Evolutionary conservation across 257 asterid genomes (phyloP).

Genomic region (Plectranthus barbatus): DNA sequence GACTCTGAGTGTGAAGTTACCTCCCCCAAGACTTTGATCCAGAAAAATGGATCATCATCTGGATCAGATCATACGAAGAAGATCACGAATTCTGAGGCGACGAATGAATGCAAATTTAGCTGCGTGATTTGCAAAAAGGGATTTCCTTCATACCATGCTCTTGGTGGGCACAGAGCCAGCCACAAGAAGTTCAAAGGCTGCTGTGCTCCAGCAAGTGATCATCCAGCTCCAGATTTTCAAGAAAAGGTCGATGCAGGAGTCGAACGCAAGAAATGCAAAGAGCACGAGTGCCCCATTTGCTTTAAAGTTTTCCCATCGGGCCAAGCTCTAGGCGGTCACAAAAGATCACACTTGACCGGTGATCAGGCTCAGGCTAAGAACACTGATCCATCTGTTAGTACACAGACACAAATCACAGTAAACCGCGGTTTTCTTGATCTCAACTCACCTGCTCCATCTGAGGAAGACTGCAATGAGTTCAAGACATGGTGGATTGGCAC

Average conservation of each 20-base stretch:
- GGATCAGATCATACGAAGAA: slow-evolving; percentile 20
- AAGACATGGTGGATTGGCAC: slow-evolving; percentile 51
- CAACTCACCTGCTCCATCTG: slow-evolving; percentile 76
- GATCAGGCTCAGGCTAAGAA: slow-evolving; percentile 27
- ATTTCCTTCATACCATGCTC: slow-evolving; percentile 67
- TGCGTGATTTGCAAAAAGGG: slow-evolving; percentile 51
- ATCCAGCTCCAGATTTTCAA: background rate
- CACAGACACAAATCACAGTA: slow-evolving; percentile 26
- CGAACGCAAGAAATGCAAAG: slow-evolving; percentile 29
- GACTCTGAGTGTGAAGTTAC: slow-evolving; percentile 16
- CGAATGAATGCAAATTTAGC: slow-evolving; percentile 26
- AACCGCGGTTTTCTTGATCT: slow-evolving; percentile 63
- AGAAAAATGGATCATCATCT: slow-evolving; percentile 10
- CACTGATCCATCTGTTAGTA: slow-evolving; percentile 23
- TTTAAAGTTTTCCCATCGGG: slow-evolving; percentile 59
- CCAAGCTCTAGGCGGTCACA: slow-evolving; percentile 89
- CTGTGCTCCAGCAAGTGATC: slow-evolving; percentile 28
- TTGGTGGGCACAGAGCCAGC: slow-evolving; percentile 88
- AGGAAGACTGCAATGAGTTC: slow-evolving; percentile 41
- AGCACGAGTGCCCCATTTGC: slow-evolving; percentile 70
- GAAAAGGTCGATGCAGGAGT: background rate
- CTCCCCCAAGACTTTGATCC: slow-evolving; percentile 16
- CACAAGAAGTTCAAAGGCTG: slow-evolving; percentile 63
- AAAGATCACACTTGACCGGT: slow-evolving; percentile 53
- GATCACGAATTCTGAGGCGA: background rate